A percentile compares a stretch with the other conserved stretches of the same genome.
These are phyloP conservation scores for Limtongozyma cylindracea DNA, from an alignment of 805 yeast genomes.

Conservation along the genomic window DNA sequence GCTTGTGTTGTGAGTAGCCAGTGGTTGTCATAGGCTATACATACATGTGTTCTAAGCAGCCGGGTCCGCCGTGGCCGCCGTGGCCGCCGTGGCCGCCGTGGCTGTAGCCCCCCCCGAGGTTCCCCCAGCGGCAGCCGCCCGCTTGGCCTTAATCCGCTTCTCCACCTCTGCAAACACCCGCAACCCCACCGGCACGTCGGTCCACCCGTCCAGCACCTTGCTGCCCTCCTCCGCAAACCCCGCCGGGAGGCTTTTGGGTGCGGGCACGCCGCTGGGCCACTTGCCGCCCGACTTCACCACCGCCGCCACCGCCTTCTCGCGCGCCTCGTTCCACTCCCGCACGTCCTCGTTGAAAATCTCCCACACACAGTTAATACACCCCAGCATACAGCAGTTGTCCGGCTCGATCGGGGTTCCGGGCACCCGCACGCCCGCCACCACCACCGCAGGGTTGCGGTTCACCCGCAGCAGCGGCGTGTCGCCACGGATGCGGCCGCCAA, in stretches of 20 bases:
- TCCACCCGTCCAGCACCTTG: conserved; percentile 9
- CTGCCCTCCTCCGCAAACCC: conserved; percentile 10
- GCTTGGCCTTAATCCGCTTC: conserved; percentile 23
- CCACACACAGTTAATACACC: conserved; percentile 95
- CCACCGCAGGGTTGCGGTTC: conserved; percentile 10
- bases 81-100: too few relatives aligned
- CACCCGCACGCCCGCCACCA: conserved; percentile 37
- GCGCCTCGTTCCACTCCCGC: conserved; percentile 46
- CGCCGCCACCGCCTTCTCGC: conserved; percentile 27
- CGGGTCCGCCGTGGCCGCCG: too few relatives aligned
- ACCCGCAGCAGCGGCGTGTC: conserved; percentile 15
- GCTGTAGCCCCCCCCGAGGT: too few relatives aligned
- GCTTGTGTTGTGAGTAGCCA: too few relatives aligned
- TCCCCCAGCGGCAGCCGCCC: too few relatives aligned
- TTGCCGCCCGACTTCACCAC: conserved; percentile 12
- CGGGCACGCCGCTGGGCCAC: too few relatives aligned
- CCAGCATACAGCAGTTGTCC: conserved; percentile 93
- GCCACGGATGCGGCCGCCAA: conserved; percentile 32
- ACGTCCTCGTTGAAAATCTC: conserved; percentile 75
- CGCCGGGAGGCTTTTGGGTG: too few relatives aligned
- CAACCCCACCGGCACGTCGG: conserved; percentile 45
- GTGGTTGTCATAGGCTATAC: too few relatives aligned
- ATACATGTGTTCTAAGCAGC: too few relatives aligned
- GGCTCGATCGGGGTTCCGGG: conserved; percentile 80
- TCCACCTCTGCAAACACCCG: conserved; percentile 72